Base-by-base conservation (phyloP, 495 filamentous ascomycete genomes). In the Aspergillus cristatus region DNA sequence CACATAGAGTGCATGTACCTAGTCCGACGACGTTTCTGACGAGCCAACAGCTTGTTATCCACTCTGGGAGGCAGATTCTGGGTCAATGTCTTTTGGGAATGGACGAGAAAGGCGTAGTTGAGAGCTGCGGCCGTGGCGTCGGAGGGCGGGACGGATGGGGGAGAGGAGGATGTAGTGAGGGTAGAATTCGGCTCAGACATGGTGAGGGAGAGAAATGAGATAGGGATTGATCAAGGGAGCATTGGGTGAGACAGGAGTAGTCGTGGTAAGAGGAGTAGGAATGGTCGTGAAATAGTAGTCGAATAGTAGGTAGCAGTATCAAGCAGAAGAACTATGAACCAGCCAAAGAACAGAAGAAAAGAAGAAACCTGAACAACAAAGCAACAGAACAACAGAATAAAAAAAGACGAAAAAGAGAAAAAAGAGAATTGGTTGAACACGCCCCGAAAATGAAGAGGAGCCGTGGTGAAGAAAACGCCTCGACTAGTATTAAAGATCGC, bases 1-100 rank as follows among this genome's bases (percentile, higher is more conserved):
- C 28, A 16, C 31, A 32, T 18, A 17, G 37, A 43, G 11, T 6
- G 28, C 26, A 41, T 51, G 34, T 66, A 74, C 72, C 72, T 75
- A n/a, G 82, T 86, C 34, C 82, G 71, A 39, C 77, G 68, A 8
- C 82, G 71, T 48, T 80, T 82, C 51, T 85, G 80, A 24, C 82
- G 71, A 16, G 69, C 74, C 30, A 84, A 60, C 40, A 75, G 56
- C 52, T 81, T 81, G 50, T 84, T 78, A 48, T 85, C 81, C 24
- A 83, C 69, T 20, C 72, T 65, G 15, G 79, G 77, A 20, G 78
- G 76, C 1, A 78, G 62, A 26, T 78, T 75, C 40, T 75, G 62
- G 2, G 71, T 75, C 16, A 84, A 50, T 18, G 76, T 81, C 28
- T 75, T 71, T 46, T 81, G 76, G 7, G 79, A 82, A 53, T 84